Evolutionary conservation across 257 asterid species (phyloP), one percentile per base, ranked within the genome.

Genomic region (Scutellaria baicalensis): DNA sequence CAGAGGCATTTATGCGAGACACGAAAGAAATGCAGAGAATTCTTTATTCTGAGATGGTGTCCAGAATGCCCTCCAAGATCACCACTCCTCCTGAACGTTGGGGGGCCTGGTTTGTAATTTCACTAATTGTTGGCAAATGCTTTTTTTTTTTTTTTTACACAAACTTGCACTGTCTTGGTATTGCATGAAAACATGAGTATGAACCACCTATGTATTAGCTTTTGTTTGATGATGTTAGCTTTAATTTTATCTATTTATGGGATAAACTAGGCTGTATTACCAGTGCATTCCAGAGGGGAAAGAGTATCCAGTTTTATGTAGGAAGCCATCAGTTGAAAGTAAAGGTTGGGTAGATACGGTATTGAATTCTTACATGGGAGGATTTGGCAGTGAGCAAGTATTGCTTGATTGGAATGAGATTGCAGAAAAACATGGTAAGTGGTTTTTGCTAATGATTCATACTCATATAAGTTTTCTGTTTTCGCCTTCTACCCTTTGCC

Each of bases 391-490:
- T 76, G 95, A 87, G 59, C 86, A 91, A 63, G 78, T 91, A 76
- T 78, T 93, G 82, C 97, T 91, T 13, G 96, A 93, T 75, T 93
- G 97, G 97, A 93, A 93, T 76, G 95, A 87, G 68, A 84, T 91
- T 63, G 95, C 96, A 1, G 93, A 91, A 75, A 78, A 78, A 72
- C 68, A 86, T 67, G 99, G 99, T 84, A 76, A 80, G 85, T 60
- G 44, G 31, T 60, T 80, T 73, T 17, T 21, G 45, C 65, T 60
- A 7, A 14, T 77, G 14, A 63, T 36, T 47, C 40, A 17, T 17
- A 12, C 2, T 63, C 10, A 9, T 73, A 23, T 52, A 13, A 50
- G 18, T 56, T 55, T 39, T 14, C 8, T 13, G 13, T 13, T 47
- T 5, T 39, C 21, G 9, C 6, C 13, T 50, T n/a, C 58, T 38